Conservation (phyloP, 768 basidiomycete species). For the Fibroporia radiculosa region DNA sequence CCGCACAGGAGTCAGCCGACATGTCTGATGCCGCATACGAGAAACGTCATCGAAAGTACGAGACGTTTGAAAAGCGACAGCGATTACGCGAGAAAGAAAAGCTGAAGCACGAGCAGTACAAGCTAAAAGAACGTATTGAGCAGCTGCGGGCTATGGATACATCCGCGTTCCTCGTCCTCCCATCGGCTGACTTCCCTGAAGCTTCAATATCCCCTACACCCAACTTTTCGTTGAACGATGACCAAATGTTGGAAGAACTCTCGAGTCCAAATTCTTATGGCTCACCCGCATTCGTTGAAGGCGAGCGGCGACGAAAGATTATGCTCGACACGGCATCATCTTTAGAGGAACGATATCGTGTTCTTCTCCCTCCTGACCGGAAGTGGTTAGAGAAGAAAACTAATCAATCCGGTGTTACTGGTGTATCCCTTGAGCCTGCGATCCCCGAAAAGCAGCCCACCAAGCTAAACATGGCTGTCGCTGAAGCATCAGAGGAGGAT, state of each 20-base stretch:
- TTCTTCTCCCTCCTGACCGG: constrained; percentile 61
- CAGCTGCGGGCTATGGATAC: constrained; percentile 71
- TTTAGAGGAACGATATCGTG: constrained; percentile 66
- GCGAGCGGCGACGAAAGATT: constrained; percentile 64
- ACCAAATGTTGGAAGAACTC: constrained; percentile 10
- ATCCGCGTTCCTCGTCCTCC: constrained; percentile 56
- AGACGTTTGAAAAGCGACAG: constrained; percentile 78
- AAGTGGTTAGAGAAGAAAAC: constrained; percentile 16
- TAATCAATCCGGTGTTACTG: constrained; percentile 6
- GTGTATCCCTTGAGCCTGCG: constrained; percentile 6
- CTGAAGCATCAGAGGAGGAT: constrained; percentile 1
- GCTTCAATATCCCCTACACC: constrained; percentile 15
- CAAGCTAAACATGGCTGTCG: no score
- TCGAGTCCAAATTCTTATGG: constrained; percentile 32
- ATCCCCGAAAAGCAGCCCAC: constrained; percentile 1
- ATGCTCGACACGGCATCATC: constrained; percentile 64
- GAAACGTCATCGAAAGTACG: constrained; percentile 80
- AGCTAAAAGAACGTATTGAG: constrained; percentile 83
- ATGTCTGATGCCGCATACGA: constrained; percentile 78
- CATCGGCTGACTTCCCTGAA: constrained; percentile 50
- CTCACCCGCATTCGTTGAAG: constrained; percentile 38
- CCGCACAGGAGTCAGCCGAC: constrained; percentile 45
- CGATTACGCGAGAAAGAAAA: constrained; percentile 88
- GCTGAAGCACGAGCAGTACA: constrained; percentile 86
- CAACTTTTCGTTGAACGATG: constrained; percentile 1